These are phyloP conservation scores for Citrus maxima DNA, from an alignment of 345 rosid species.

Conservation along the genomic window DNA sequence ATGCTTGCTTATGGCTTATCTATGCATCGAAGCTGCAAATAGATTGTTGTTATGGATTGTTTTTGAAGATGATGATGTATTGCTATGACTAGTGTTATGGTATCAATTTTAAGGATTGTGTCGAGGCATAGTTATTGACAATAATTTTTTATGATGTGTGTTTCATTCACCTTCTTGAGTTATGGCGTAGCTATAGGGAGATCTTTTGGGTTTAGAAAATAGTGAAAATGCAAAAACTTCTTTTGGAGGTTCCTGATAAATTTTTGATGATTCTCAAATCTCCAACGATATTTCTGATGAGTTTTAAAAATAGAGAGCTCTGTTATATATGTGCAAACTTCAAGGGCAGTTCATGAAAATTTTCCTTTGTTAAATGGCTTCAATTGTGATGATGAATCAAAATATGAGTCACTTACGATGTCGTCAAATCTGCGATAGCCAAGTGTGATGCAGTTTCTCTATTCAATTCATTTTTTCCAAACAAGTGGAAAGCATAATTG, in stretches of 20 bases:
- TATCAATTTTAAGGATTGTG: not conserved
- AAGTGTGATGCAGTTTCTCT: not conserved
- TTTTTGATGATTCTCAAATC: not conserved
- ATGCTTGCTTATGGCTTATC: not conserved
- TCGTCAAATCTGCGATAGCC: not conserved
- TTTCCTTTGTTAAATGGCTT: not conserved
- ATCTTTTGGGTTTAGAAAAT: not conserved
- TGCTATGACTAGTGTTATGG: not conserved
- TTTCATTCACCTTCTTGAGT: not conserved
- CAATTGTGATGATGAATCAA: not conserved
- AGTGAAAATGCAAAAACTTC: not conserved
- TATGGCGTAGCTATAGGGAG: not conserved
- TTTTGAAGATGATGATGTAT: not conserved
- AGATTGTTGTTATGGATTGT: not conserved
- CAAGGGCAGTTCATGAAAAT: not conserved
- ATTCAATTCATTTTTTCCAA: not conserved
- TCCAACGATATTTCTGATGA: not conserved
- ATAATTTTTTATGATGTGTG: not conserved
- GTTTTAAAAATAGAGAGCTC: not conserved
- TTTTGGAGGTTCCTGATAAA: not conserved
- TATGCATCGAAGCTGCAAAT: not conserved
- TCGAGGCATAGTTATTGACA: no score
- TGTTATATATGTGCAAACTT: not conserved
- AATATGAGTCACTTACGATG: not conserved
- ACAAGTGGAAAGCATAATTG: not conserved